These are phyloP conservation scores for Elongisporangium undulatum DNA, from an alignment of 352 stramenopile genomes.

Conservation along the genomic window DNA sequence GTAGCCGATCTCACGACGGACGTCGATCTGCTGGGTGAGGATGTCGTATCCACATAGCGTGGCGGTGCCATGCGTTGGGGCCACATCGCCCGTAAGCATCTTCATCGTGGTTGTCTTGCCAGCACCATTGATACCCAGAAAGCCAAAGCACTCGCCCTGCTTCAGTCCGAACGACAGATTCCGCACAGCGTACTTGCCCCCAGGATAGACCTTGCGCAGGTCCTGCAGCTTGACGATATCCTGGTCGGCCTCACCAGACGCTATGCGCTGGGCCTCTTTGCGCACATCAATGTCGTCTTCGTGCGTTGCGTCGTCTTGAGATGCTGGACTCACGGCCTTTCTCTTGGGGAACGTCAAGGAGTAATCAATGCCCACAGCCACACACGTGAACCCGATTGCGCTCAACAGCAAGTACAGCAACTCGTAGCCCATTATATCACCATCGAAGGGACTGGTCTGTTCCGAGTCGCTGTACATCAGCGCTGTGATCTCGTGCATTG, in stretches of 20 bases:
- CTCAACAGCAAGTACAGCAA: slow-evolving; percentile 43
- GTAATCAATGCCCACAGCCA: slow-evolving; percentile 53
- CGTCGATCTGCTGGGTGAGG: slow-evolving; percentile 34
- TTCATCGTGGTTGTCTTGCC: slow-evolving; percentile 92
- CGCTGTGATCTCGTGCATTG: slow-evolving; percentile 28
- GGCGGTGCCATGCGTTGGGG: slow-evolving; percentile 21
- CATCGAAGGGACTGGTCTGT: slow-evolving; percentile 48
- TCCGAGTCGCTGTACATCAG: slow-evolving; percentile 19
- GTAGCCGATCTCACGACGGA: slow-evolving; percentile 73
- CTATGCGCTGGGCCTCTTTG: slow-evolving; percentile 8
- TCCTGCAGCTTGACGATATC: slow-evolving; percentile 9
- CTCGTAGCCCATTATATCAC: slow-evolving; percentile 55
- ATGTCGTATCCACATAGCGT: slow-evolving; percentile 37
- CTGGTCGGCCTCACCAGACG: neutral
- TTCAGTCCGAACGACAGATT: slow-evolving; percentile 54
- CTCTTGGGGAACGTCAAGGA: slow-evolving; percentile 41
- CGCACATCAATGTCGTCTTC: slow-evolving; percentile 17
- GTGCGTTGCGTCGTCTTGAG: no score
- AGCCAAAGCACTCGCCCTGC: slow-evolving; percentile 85
- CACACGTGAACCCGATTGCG: slow-evolving; percentile 28
- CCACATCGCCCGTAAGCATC: slow-evolving; percentile 81
- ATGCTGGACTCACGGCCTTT: slow-evolving; percentile 8
- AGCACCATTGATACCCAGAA: slow-evolving; percentile 89
- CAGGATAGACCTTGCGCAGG: slow-evolving; percentile 11
- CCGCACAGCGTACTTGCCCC: slow-evolving; percentile 52